These are phyloP conservation scores for Phyllosticta capitalensis DNA, from an alignment of 2,329 filamentous ascomycete species.

Conservation along the genomic window DNA sequence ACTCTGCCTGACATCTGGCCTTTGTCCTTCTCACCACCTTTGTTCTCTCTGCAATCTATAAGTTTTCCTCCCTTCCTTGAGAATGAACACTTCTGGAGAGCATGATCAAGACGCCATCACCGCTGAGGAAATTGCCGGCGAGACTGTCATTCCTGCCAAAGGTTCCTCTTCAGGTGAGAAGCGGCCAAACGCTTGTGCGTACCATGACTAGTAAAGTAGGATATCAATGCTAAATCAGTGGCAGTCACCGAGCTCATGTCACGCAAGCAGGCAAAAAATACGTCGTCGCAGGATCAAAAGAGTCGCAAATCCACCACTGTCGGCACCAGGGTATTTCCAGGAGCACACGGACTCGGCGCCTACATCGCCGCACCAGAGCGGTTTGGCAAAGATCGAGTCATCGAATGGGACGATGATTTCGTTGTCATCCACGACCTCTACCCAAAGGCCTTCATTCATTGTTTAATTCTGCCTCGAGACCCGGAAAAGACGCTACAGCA, in stretches of 20 bases:
- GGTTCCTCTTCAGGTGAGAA: slow-evolving; percentile 13
- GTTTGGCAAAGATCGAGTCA: slow-evolving; percentile 49
- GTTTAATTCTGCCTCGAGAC: slow-evolving; percentile 77
- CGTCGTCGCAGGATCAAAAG: not conserved
- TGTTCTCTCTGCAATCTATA: not conserved
- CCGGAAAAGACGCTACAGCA: slow-evolving; percentile 51
- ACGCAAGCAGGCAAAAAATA: slow-evolving; percentile 28
- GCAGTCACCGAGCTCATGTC: slow-evolving; percentile 40
- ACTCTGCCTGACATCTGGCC: not conserved
- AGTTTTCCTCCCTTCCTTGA: not conserved
- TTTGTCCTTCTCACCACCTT: not conserved
- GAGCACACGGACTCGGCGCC: slow-evolving; percentile 52
- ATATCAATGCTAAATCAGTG: not conserved
- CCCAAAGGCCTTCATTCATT: slow-evolving; percentile 77
- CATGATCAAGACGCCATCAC: slow-evolving; percentile 17
- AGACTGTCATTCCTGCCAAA: slow-evolving; percentile 9
- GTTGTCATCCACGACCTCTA: slow-evolving; percentile 75
- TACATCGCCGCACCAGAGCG: slow-evolving; percentile 57
- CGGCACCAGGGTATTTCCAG: slow-evolving; percentile 31
- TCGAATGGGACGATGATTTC: slow-evolving; percentile 59
- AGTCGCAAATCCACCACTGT: slow-evolving; percentile 11
- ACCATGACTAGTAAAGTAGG: not conserved
- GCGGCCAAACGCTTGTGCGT: slow-evolving; percentile 30
- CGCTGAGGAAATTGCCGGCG: slow-evolving; percentile 17
- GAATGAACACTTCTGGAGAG: slow-evolving; percentile 1